Conservation (phyloP, 75 land plant genomes). For the Pinus tabuliformis region DNA sequence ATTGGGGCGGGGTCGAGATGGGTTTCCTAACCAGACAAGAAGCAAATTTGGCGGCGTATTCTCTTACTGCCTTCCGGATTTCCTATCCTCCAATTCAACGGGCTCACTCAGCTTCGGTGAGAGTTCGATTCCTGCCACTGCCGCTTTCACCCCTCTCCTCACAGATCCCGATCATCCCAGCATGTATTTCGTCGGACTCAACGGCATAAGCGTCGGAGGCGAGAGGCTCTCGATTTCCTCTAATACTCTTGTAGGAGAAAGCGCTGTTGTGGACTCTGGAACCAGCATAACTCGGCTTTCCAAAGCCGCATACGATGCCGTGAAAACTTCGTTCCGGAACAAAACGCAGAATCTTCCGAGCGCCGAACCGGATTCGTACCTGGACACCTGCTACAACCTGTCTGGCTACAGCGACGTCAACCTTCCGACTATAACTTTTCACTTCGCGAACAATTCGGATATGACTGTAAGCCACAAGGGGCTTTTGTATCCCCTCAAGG, state of each 20-base stretch:
- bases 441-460: conserved; percentile 15
- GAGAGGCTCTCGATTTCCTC: conserved; percentile 7
- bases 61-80: conserved; percentile 65
- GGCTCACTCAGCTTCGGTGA: conserved; percentile 46
- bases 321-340: conserved; percentile 16
- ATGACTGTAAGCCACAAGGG: conserved; percentile 17
- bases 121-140: background rate
- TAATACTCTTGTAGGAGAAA: background rate
- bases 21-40: conserved; percentile 47
- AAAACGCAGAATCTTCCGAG: conserved; percentile 28
- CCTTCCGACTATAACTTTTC: conserved; percentile 22
- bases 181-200: conserved; percentile 19
- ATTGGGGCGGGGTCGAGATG: conserved; percentile 49
- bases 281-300: conserved; percentile 11
- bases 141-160: conserved; percentile 22
- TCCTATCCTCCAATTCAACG: conserved; percentile 10
- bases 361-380: conserved; percentile 27
- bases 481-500: conserved; percentile 10
- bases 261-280: conserved; percentile 32
- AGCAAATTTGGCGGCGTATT: conserved; percentile 33
- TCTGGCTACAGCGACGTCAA: conserved; percentile 1
- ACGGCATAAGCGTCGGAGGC: conserved; percentile 13
- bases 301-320: conserved; percentile 18
- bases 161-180: background rate
- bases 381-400: conserved; percentile 75